phyloP scores from a whole-genome alignment of 2,329 filamentous ascomycete species.

The Claviceps pazoutovae region DNA sequence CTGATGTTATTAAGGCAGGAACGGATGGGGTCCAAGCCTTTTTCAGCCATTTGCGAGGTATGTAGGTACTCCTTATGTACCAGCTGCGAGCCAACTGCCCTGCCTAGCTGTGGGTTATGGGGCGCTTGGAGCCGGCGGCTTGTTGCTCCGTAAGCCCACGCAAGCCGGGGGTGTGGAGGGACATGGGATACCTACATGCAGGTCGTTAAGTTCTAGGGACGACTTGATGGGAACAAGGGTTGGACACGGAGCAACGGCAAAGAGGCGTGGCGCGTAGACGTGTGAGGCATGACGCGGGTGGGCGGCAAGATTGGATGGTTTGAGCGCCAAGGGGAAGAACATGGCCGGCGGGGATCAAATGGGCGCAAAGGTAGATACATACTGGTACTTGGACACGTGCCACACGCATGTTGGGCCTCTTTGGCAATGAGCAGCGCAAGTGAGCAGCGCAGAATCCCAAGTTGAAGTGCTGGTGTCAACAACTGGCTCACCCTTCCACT shows the following conservation, averaged over 20 bases:
- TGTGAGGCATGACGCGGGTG: not conserved
- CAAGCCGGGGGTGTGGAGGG: not conserved
- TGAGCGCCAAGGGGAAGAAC: not conserved
- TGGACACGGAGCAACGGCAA: not conserved
- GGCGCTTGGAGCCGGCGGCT: not conserved
- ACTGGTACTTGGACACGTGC: not conserved
- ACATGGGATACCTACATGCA: not conserved
- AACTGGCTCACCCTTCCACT: no score
- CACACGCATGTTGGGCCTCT: not conserved
- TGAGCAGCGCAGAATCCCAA: not conserved
- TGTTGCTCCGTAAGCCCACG: not conserved
- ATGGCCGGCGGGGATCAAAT: not conserved
- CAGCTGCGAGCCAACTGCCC: slow-evolving; percentile 1
- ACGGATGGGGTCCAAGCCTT: not conserved
- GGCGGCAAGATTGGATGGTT: not conserved
- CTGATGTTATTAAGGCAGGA: slow-evolving; percentile 4
- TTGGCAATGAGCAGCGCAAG: not conserved
- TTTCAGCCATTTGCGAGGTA: not conserved
- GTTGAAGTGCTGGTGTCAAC: no score
- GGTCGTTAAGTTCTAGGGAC: not conserved
- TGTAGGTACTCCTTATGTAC: not conserved
- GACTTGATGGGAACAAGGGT: not conserved
- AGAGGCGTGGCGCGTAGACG: not conserved
- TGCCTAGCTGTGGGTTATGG: not conserved
- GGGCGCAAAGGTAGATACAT: not conserved